Evolutionary conservation across 75 land plant species (phyloP), one percentile per base, ranked within the genome.

Genomic region (Pinus tabuliformis): DNA sequence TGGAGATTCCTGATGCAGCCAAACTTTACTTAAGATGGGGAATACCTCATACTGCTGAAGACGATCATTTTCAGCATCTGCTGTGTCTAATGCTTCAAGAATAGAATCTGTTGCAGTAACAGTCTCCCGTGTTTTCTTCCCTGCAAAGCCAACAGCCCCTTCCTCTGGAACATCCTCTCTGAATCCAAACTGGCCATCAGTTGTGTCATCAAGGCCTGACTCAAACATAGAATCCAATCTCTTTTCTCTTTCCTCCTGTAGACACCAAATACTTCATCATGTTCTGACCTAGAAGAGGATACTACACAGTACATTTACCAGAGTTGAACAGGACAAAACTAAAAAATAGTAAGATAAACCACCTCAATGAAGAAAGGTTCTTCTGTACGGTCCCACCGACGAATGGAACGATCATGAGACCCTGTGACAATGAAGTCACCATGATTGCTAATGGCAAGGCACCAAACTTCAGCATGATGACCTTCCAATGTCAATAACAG

Each of bases 341-440:
- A 8, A 21, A 24, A 62, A n/a, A 17, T 62, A 21, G 12, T n/a
- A 62, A 21, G 64, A n/a, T 21, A 24, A 59, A 60, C 14, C 73
- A 97, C 99, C 99, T 97, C 99, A 68, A 97, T 78, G 76, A 95
- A 95, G 73, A 97, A 97, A 61, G 98, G 94, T 76, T 95, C 99
- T 62, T 93, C 96, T 63, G 98, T 97, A 39, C 99, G 98, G 85
- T 93, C 98, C 99, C 99, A 97, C 63, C 99, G 90, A 30, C 99
- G 87, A 58, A 97, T 88, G 20, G 99, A 97, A 60, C 98, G 87
- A 77, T 97, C 99, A 86, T 90, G 88, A 33, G 99, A 97, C 74
- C 99, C 99, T 45, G 99, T 95, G 63, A 97, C 91, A 62, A 93
- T 17, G 76, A 91, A 97, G 78, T 97, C 98, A 65, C 98, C 99